Conservation (phyloP, 1,139 yeast species). For the Geotrichum carabidarum region DNA sequence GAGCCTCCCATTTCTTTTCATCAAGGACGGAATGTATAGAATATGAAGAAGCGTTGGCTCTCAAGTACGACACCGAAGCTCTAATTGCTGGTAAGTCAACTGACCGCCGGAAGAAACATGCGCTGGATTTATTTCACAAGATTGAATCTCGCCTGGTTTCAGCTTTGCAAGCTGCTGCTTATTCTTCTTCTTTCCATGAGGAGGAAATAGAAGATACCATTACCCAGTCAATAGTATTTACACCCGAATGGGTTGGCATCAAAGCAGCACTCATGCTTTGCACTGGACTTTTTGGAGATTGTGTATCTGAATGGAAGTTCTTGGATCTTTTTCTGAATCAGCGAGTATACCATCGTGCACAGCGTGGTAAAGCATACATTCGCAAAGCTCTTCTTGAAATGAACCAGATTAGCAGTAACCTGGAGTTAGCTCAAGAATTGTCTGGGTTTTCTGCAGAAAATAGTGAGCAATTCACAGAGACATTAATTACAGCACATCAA, state of each 20-base stretch:
- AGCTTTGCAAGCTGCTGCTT: constrained; percentile 17
- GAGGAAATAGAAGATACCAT: background rate
- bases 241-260: constrained; percentile 13
- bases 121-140: constrained; percentile 3
- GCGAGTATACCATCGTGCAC: constrained; percentile 23
- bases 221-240: background rate
- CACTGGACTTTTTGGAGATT: constrained; percentile 16
- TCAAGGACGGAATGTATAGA: constrained; percentile 15
- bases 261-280: constrained; percentile 8
- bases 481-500: constrained; percentile 9
- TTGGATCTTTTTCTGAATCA: constrained; percentile 29
- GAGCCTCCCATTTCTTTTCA: constrained; percentile 20
- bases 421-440: constrained; percentile 7
- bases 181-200: constrained; percentile 14
- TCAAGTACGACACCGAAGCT: constrained; percentile 10
- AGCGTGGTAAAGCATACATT: constrained; percentile 26
- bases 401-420: constrained; percentile 15
- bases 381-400: constrained; percentile 33
- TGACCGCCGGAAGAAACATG: constrained; percentile 16
- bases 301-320: constrained; percentile 19
- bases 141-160: constrained; percentile 1
- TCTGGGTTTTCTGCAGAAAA: background rate
- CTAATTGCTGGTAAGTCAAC: constrained; percentile 14
- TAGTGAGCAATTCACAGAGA: constrained; percentile 5
- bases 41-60: constrained; percentile 16